A percentile compares a stretch with the other conserved stretches of the same genome.
Conservation (phyloP, 140 eudicot genomes). For the Anethum foeniculum region DNA sequence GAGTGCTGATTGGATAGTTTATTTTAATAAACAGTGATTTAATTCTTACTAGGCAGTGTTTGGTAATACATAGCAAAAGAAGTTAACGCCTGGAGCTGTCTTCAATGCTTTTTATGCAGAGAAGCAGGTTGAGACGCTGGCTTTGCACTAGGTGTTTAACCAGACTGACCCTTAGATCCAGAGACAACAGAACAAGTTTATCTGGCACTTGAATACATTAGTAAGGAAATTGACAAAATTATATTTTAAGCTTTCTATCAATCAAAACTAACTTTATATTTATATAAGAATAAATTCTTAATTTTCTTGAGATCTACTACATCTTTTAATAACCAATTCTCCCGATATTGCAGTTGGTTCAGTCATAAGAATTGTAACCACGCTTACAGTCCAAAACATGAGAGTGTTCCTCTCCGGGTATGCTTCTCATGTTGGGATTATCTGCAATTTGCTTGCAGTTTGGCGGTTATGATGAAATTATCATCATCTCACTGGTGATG, state of each 20-base stretch:
- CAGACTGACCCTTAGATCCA: slow-evolving; percentile 48
- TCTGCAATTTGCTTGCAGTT: slow-evolving; percentile 26
- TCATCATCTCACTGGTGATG: neutral
- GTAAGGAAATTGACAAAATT: slow-evolving; percentile 30
- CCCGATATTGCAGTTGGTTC: slow-evolving; percentile 55
- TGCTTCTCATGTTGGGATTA: slow-evolving; percentile 68
- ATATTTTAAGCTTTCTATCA: slow-evolving; percentile 8
- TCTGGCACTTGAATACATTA: slow-evolving; percentile 31
- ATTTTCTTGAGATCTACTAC: slow-evolving; percentile 20
- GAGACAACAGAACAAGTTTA: slow-evolving; percentile 34
- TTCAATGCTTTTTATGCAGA: slow-evolving; percentile 89
- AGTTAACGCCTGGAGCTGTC: slow-evolving; percentile 63
- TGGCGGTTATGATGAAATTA: slow-evolving; percentile 16
- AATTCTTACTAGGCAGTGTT: slow-evolving; percentile 6
- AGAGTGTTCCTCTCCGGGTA: slow-evolving; percentile 69
- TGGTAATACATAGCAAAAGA: slow-evolving; percentile 22
- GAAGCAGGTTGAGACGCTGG: slow-evolving; percentile 76
- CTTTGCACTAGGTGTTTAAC: slow-evolving; percentile 44
- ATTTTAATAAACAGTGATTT: neutral
- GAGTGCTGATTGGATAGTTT: neutral
- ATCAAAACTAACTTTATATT: slow-evolving; percentile 17
- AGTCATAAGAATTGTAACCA: slow-evolving; percentile 38
- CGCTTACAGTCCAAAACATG: slow-evolving; percentile 49
- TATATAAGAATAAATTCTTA: slow-evolving; percentile 19
- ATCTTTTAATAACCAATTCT: slow-evolving; percentile 33